Base-by-base conservation (phyloP, 106 monocot genomes). In the Apostasia ramifera region DNA sequence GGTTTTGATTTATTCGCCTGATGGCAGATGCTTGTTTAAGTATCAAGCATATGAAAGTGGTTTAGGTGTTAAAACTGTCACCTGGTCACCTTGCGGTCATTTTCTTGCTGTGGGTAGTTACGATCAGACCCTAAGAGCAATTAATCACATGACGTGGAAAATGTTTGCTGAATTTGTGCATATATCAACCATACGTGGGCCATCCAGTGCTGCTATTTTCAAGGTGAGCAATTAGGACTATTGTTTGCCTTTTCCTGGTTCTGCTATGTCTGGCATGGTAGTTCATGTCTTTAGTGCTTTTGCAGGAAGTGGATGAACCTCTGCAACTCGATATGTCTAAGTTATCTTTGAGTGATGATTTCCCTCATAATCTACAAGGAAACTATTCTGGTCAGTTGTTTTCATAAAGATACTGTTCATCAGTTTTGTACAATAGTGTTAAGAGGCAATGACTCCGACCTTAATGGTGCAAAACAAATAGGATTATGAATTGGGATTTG, bases 1-100 rank as follows among this genome's bases (percentile, higher is more conserved):
- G 97, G 87, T 98, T 70, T 63, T 98, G 62, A 83, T 98, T 69
- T 98, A 98, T 98, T 98, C 97, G 65, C 97, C 92, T 52, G 92
- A 98, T 80, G 97, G 97, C 44, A 89, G 97, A 78, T 98, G 97
- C 79, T 70, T 98, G 53, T 87, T 84, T 53, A 98, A 98, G 79
- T 98, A 98, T 67, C 87, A 87, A 78, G 86, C 97, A 41, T 98
- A 98, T 78, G 97, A 92, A 76, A 86, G 92, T 73, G 97, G 92
- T 9, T 81, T 98, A 55, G 97, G 97, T 69, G 92, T 98, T 44
- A 98, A 98, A 85, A 85, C 82, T 65, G 81, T 98, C 72, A 81
- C 89, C 2, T 98, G 97, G 97, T 98, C 97, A 15, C 86, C 89
- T 26, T 93, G 97, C 72, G 92, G 97, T n/a, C 90, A 98, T 48